A percentile compares a stretch with the other conserved stretches of the same genome.
phyloP scores from a whole-genome alignment of 2,329 filamentous ascomycete genomes.

The Drechslera avenae region DNA sequence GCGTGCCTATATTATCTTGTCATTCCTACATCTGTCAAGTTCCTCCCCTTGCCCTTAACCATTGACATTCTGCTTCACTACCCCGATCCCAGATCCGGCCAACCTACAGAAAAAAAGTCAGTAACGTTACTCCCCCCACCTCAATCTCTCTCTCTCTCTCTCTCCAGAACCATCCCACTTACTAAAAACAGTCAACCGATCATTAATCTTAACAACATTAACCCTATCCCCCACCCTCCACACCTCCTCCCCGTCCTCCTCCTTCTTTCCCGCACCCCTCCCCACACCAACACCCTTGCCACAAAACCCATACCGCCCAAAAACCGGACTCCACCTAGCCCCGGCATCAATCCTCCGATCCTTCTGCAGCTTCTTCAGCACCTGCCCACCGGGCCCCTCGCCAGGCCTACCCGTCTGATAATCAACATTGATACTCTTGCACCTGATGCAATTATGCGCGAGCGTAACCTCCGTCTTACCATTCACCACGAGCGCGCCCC shows the following conservation, averaged over 20 bases:
- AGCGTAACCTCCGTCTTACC: conserved; percentile 42
- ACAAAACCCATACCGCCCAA: conserved; percentile 55
- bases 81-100: conserved; percentile 6
- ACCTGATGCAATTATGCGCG: conserved; percentile 55
- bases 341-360: conserved; percentile 54
- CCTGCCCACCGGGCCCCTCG: conserved; percentile 43
- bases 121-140: too few species aligned
- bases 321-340: conserved; percentile 54
- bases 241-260: conserved; percentile 17
- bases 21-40: too few species aligned
- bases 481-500: conserved; percentile 48
- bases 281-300: conserved; percentile 11
- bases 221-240: conserved; percentile 53
- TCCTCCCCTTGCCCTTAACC: too few species aligned
- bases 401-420: conserved; percentile 52
- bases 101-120: conserved; percentile 5
- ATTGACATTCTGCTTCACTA: not conserved
- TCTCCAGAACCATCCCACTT: conserved; percentile 22
- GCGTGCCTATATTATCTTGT: too few species aligned
- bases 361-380: conserved; percentile 54
- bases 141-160: too few species aligned
- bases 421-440: conserved; percentile 55
- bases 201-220: conserved; percentile 47
- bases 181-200: conserved; percentile 52
- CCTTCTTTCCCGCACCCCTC: conserved; percentile 5